Evolutionary conservation across 805 yeast species (phyloP), one percentile per base, ranked within the genome.

Genomic region (Metschnikowia drakensbergensis): DNA sequence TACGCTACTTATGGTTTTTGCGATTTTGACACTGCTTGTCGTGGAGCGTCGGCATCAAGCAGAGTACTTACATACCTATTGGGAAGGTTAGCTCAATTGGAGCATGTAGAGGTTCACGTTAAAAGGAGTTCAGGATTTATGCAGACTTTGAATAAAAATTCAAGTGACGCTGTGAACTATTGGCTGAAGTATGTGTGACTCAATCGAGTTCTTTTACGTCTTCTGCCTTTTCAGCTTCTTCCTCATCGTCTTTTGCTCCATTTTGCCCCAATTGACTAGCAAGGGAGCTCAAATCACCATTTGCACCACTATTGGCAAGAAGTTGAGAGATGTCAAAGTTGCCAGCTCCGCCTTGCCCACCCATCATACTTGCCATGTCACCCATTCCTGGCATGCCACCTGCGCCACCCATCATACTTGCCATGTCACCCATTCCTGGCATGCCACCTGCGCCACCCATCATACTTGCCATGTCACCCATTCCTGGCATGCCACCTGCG

Each of bases 231-330:
- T 42, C 40, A 6, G 8, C 6, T 17, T 27, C 46, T 5, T 48
- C 62, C 5, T 40, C 62, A 8, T 44, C 61, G 9, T 44, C 59
- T 1, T 45, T 57, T 9, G 49, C 59, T 31, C 45, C 55, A 45
- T 64, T 69, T 54, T 68, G 68, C 37, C 75, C 76, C 61, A 72
- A 69, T 64, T 72, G 76, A 52, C 74, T 68, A 35, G 77, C 75
- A 55, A 66, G 50, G 57, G 64, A 64, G 62, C 54, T 67, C 51
- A 72, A 66, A 53, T 72, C 58, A 51, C 75, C 71, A 45, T 68
- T 67, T 23, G 62, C 57, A 27, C 73, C 74, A 25, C 40, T 23
- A 63, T 54, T 46, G 42, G 68, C 72, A 37, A 57, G 55, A 52
- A 56, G 42, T 38, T 52, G 55, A 22, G 55, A 52, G 35, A 52